phyloP scores from a whole-genome alignment of 2,329 filamentous ascomycete genomes.

The Beauveria pseudobassiana region DNA sequence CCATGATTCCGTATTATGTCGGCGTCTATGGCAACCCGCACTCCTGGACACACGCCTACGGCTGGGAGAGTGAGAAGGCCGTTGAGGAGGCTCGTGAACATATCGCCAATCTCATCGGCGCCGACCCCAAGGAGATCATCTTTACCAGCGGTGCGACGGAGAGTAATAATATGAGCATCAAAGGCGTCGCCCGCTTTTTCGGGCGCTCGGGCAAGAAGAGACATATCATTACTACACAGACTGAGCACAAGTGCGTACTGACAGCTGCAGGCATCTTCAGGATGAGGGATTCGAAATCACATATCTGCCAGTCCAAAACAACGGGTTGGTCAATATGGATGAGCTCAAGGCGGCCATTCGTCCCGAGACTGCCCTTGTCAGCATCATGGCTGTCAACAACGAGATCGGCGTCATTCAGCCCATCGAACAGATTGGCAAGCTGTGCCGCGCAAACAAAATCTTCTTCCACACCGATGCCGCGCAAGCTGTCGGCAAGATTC shows the following conservation, averaged over 20 bases:
- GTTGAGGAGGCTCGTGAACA: conserved; percentile 81
- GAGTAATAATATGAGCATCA: conserved; percentile 99
- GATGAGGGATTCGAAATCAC: conserved; percentile 95
- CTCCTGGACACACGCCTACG: conserved; percentile 94
- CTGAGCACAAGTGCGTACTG: conserved; percentile 98
- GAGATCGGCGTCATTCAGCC: conserved; percentile 99
- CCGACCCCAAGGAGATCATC: conserved; percentile 95
- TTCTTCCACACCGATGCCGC: conserved; percentile 98
- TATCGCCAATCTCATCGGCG: conserved; percentile 80
- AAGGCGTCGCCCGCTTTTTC: conserved; percentile 94
- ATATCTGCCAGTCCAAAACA: conserved; percentile 85
- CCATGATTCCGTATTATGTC: conserved; percentile 92
- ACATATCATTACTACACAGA: conserved; percentile 95
- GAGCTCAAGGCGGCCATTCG: conserved; percentile 83
- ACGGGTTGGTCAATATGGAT: conserved; percentile 77
- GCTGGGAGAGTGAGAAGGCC: conserved; percentile 95
- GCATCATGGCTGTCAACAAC: conserved; percentile 98
- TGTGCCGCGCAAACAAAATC: conserved; percentile 85
- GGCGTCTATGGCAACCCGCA: conserved; percentile 96
- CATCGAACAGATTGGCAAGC: conserved; percentile 81
- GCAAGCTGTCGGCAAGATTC: conserved; percentile 98
- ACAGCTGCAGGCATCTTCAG: conserved; percentile 93
- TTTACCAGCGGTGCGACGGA: conserved; percentile 98
- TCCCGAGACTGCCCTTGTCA: conserved; percentile 86
- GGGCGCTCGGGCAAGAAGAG: conserved; percentile 91